These are phyloP conservation scores for Silene uniflora DNA, from an alignment of 148 eudicot genomes.

Conservation along the genomic window DNA sequence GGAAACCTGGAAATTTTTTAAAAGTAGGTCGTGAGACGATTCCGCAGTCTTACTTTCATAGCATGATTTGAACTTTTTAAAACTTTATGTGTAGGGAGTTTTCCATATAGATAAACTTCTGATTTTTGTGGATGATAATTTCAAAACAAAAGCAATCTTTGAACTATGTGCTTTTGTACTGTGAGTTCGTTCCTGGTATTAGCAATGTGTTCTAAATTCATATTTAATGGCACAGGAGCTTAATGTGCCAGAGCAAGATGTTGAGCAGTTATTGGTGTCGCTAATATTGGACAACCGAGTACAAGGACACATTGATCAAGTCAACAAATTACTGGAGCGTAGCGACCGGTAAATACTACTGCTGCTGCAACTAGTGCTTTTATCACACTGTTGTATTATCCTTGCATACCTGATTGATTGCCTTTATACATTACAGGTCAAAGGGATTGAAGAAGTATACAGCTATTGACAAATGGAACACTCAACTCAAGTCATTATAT, in stretches of 20 bases:
- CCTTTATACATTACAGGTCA: slow-evolving; percentile 43
- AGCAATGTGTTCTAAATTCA: background rate
- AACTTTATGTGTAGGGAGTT: background rate
- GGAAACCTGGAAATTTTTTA: too few species aligned
- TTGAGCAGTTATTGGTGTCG: slow-evolving; percentile 82
- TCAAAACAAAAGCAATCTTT: background rate
- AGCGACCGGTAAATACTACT: slow-evolving; percentile 58
- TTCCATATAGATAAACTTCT: background rate
- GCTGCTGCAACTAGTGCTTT: background rate
- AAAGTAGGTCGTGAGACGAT: background rate
- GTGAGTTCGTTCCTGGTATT: background rate
- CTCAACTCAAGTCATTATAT: slow-evolving; percentile 72
- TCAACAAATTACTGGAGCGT: slow-evolving; percentile 76
- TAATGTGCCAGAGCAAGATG: slow-evolving; percentile 89
- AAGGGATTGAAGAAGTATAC: slow-evolving; percentile 91
- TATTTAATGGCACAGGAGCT: slow-evolving; percentile 53
- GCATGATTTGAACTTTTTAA: background rate
- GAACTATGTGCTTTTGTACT: background rate
- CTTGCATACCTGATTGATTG: background rate
- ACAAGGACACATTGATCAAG: slow-evolving; percentile 97
- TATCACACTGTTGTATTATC: background rate
- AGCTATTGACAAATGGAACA: slow-evolving; percentile 94
- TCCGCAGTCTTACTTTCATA: background rate
- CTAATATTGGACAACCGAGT: slow-evolving; percentile 88
- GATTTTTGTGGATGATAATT: background rate